These are phyloP conservation scores for Pichia paraexigua DNA, from an alignment of 805 yeast genomes.

Conservation along the genomic window DNA sequence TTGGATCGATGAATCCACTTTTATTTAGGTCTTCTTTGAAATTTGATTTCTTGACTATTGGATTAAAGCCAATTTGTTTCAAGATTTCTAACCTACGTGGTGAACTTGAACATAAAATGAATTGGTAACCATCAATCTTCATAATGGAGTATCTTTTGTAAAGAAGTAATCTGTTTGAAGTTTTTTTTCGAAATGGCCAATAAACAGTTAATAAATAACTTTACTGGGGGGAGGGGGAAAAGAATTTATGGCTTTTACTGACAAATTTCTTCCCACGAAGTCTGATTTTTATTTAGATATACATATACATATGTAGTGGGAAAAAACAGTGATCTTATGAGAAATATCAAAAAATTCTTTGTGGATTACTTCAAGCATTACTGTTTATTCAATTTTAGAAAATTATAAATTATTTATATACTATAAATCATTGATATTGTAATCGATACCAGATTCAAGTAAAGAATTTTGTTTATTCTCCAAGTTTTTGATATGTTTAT, in stretches of 20 bases:
- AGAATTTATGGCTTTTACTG: no score
- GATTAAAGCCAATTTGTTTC: slow-evolving; percentile 43
- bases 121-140: slow-evolving; percentile 17
- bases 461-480: slow-evolving; percentile 41
- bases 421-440: slow-evolving; percentile 23
- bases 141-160: no score
- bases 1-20: slow-evolving; percentile 22
- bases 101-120: slow-evolving; percentile 77
- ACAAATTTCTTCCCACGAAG: no score
- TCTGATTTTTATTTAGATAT: no score
- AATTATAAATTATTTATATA: not conserved
- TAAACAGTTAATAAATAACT: no score
- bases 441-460: slow-evolving; percentile 52
- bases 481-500: slow-evolving; percentile 35
- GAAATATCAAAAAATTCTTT: no score
- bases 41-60: slow-evolving; percentile 49
- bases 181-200: not conserved
- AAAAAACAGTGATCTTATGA: no score
- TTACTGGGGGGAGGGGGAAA: no score
- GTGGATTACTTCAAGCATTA: no score
- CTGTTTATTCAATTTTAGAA: slow-evolving; percentile 3
- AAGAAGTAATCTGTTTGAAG: no score
- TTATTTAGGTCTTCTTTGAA: slow-evolving; percentile 76
- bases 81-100: slow-evolving; percentile 76
- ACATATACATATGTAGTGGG: no score